Conservation (phyloP, 164 flowering plant species). For the Warburgia ugandensis region DNA sequence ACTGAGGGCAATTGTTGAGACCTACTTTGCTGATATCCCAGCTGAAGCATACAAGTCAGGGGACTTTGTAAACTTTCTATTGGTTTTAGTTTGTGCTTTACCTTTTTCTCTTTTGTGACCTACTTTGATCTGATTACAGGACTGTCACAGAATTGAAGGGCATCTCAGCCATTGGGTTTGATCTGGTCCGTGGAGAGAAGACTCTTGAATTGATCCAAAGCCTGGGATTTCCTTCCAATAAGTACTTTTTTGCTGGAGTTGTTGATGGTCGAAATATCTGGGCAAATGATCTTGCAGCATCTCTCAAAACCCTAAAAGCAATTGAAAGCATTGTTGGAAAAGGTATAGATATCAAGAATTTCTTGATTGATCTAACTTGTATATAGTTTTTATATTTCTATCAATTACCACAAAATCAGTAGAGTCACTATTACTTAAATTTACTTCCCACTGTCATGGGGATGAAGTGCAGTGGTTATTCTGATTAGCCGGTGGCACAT, state of each 20-base stretch:
- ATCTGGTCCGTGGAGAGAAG: slow-evolving; percentile 52
- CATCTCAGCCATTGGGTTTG: slow-evolving; percentile 50
- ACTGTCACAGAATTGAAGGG: slow-evolving; percentile 49
- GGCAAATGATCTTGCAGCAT: slow-evolving; percentile 7
- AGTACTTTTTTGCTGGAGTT: slow-evolving; percentile 8
- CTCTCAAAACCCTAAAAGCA: slow-evolving; percentile 4
- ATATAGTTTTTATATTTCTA: too few relatives aligned
- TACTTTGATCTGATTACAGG: slow-evolving; percentile 1
- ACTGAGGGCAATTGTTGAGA: slow-evolving; percentile 44
- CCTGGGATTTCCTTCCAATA: not conserved
- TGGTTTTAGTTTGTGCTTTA: not conserved
- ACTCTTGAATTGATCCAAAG: slow-evolving; percentile 37
- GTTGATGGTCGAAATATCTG: slow-evolving; percentile 10
- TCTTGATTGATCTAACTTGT: too few relatives aligned
- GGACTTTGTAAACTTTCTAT: not conserved
- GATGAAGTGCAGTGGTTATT: too few relatives aligned
- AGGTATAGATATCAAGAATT: too few relatives aligned
- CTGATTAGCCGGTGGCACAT: too few relatives aligned
- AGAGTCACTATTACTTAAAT: too few relatives aligned
- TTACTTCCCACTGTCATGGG: too few relatives aligned
- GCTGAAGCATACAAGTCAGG: slow-evolving; percentile 40
- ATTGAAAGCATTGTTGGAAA: slow-evolving; percentile 5
- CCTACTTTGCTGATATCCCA: slow-evolving; percentile 67
- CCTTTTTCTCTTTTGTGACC: not conserved
- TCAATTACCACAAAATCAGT: too few relatives aligned